phyloP scores from a whole-genome alignment of 768 basidiomycete species.

The Russula emetica region DNA sequence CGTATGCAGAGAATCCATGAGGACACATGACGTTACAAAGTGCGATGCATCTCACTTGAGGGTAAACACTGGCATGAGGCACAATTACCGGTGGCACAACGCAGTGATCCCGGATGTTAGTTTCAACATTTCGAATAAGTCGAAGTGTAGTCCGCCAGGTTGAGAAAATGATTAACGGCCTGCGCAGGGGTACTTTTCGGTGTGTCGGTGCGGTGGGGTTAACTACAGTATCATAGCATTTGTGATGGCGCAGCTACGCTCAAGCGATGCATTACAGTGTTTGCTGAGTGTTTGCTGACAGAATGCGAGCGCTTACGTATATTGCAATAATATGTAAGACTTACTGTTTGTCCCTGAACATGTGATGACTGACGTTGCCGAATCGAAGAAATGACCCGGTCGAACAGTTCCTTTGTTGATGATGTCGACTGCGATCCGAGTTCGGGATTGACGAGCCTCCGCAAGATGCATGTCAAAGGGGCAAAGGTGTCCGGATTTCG shows the following conservation, averaged over 20 bases:
- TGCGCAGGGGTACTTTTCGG: neutral
- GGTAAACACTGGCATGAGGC: neutral
- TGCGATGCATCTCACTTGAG: constrained; percentile 2
- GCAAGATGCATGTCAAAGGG: neutral
- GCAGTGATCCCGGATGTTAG: neutral
- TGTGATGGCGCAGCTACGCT: neutral
- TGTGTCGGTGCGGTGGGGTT: neutral
- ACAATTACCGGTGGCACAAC: neutral
- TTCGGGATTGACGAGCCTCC: neutral
- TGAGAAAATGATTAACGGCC: neutral
- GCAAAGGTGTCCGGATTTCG: neutral
- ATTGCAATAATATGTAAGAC: too few species aligned
- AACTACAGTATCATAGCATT: neutral
- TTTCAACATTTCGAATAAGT: neutral
- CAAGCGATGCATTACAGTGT: neutral
- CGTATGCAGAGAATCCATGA: neutral
- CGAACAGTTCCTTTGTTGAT: neutral
- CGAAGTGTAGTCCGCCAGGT: neutral
- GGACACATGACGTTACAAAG: neutral
- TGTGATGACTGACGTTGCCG: neutral
- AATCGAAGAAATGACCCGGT: neutral
- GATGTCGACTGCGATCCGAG: neutral
- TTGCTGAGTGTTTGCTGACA: neutral
- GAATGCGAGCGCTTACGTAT: neutral
- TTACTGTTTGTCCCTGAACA: neutral